phyloP scores from a whole-genome alignment of 768 basidiomycete species.

The Amanita subjunquillea region DNA sequence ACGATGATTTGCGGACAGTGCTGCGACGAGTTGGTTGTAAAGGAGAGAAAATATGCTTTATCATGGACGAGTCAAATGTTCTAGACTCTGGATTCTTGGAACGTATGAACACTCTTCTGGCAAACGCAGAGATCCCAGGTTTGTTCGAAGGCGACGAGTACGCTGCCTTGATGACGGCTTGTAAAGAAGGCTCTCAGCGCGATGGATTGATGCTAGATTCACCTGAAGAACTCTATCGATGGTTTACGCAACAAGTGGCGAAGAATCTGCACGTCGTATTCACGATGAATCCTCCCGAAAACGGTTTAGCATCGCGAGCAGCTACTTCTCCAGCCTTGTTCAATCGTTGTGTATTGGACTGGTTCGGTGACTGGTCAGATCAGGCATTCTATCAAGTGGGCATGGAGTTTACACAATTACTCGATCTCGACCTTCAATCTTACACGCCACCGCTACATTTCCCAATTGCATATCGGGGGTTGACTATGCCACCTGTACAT shows the following conservation, averaged over 20 bases:
- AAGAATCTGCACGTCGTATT: slow-evolving; percentile 98
- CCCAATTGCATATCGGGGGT: slow-evolving; percentile 80
- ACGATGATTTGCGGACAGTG: slow-evolving; percentile 92
- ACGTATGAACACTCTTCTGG: slow-evolving; percentile 98
- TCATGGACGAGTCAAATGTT: slow-evolving; percentile 99
- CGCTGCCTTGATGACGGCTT: slow-evolving; percentile 96
- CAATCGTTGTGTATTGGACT: slow-evolving; percentile 98
- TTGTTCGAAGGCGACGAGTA: slow-evolving; percentile 99
- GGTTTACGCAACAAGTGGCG: slow-evolving; percentile 98
- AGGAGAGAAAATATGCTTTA: slow-evolving; percentile 98
- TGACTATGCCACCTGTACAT: slow-evolving; percentile 81
- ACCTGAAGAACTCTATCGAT: slow-evolving; percentile 93
- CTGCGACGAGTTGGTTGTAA: slow-evolving; percentile 95
- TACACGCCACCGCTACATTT: slow-evolving; percentile 76
- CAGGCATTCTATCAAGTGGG: slow-evolving; percentile 98
- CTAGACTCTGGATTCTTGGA: slow-evolving; percentile 98
- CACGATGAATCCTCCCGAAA: slow-evolving; percentile 98
- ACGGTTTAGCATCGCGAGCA: slow-evolving; percentile 89
- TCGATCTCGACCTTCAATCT: slow-evolving; percentile 83
- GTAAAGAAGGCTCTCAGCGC: slow-evolving; percentile 98
- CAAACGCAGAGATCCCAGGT: slow-evolving; percentile 99
- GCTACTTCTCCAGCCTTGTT: slow-evolving; percentile 97
- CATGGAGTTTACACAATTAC: slow-evolving; percentile 88
- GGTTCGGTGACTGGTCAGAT: slow-evolving; percentile 99
- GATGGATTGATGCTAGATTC: slow-evolving; percentile 98